Evolutionary conservation across 2,329 filamentous ascomycete species (phyloP), one percentile per base, ranked within the genome.

Genomic region (Hymenoscyphus infarciens): DNA sequence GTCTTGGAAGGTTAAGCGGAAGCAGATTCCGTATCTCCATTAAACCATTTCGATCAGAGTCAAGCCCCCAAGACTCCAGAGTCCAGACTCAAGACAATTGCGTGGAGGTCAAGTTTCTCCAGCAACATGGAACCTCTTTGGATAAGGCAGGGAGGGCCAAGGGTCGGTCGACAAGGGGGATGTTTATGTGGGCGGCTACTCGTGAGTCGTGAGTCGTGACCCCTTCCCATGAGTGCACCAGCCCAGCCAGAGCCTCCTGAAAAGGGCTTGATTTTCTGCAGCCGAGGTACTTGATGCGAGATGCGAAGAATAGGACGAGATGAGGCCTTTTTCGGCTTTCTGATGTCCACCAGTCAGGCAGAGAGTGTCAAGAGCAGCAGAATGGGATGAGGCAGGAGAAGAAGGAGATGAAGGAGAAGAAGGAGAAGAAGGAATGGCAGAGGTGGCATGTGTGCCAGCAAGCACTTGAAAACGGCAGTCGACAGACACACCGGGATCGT

Each of bases 311-410:
- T 33, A 56, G 27, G 13, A 35, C 33, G 33, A 35, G 29, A 45
- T 53, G 52, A 61, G 59, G 59, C 33, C 29, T 56, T 61, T 56
- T 49, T 49, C 35, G 52, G 33, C 13, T 35, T 35, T 35, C 13
- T 35, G 10, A 35, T 35, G 33, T 35, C 49, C 58, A 60, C 29
- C 19, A 29, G 16, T 13, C 29, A 25, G 45, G 25, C n/a, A 59
- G n/a, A 45, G 31, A 45, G 54, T 53, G 25, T 49, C 1, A 15
- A 35, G 33, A 15, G 33, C 13, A 13, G 33, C 6, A 15, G 13
- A 35, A 35, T 10, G 33, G 33, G 33, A 35, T 35, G 33, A 35
- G 10, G 42, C 39, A 49, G 22, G 49, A 16, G 31, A 56, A 16
- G 49, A 38, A 42, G 5, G 11, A n/a, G 35, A 45, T 53, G 29